Percentiles rank a stretch among this genome's conserved stretches.
Conservation (phyloP, 345 rosid species). For the rapeseed (Brassica napus) region DNA sequence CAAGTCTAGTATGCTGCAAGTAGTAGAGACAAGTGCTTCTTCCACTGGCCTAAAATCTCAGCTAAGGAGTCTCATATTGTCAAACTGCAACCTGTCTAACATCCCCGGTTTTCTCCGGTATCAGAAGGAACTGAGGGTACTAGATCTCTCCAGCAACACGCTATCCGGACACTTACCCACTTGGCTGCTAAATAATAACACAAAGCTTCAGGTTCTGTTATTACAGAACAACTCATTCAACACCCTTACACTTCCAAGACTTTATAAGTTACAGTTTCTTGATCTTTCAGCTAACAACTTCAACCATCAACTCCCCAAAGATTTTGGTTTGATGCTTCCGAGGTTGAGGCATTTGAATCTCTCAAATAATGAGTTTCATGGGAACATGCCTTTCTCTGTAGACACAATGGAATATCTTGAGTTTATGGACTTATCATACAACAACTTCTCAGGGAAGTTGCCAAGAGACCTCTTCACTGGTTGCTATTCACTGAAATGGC, state of each 20-base stretch:
- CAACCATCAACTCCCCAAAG: neutral
- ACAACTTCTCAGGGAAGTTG: conserved; percentile 28
- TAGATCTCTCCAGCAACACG: conserved; percentile 25
- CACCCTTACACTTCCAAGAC: conserved; percentile 6
- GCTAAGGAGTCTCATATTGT: conserved; percentile 1
- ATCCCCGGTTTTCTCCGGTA: conserved; percentile 13
- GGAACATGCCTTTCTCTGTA: conserved; percentile 26
- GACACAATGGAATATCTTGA: conserved; percentile 10
- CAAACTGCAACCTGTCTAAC: conserved; percentile 11
- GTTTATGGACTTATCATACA: conserved; percentile 35
- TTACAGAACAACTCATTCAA: conserved; percentile 23
- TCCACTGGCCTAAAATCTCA: conserved; percentile 4
- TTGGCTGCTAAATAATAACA: conserved; percentile 33
- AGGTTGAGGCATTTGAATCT: conserved; percentile 21
- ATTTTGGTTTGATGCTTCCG: conserved; percentile 17
- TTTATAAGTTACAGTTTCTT: conserved; percentile 1
- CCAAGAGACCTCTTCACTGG: conserved; percentile 19
- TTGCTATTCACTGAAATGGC: conserved; percentile 11
- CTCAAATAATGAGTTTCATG: conserved; percentile 33
- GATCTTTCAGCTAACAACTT: conserved; percentile 20
- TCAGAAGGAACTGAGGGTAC: conserved; percentile 1
- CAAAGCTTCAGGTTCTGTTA: conserved; percentile 15
- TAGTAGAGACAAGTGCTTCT: neutral
- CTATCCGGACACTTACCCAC: conserved; percentile 22
- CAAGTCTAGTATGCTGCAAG: conserved; percentile 6